Percentiles rank a stretch among this genome's conserved stretches.
phyloP scores from a whole-genome alignment of 345 rosid genomes.

The Abelmoschus esculentus region DNA sequence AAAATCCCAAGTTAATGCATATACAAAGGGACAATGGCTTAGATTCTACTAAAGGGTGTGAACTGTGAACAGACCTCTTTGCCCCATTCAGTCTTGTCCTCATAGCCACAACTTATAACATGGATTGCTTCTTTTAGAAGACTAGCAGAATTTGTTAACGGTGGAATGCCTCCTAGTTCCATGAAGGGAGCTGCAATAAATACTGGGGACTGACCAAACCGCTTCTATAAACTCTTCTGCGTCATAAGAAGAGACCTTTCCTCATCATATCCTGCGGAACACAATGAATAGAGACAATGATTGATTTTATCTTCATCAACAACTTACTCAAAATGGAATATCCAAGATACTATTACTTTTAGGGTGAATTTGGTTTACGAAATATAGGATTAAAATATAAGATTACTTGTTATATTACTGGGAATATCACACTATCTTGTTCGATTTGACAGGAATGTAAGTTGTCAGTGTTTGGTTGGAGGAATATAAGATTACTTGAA shows the following conservation, averaged over 20 bases:
- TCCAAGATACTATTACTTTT: not conserved
- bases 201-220: slow-evolving; percentile 53
- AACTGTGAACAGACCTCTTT: slow-evolving; percentile 60
- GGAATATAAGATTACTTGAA: no score
- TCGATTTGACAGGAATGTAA: no score
- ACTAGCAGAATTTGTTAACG: slow-evolving; percentile 89
- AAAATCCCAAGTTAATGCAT: not conserved
- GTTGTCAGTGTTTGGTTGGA: no score
- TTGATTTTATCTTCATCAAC: not conserved
- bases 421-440: no score
- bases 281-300: not conserved
- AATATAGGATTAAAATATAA: no score
- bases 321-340: slow-evolving; percentile 7
- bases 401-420: no score
- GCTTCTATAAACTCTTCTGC: slow-evolving; percentile 93
- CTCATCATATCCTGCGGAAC: slow-evolving; percentile 86
- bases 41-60: not conserved
- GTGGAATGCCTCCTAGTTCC: slow-evolving; percentile 99
- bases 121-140: slow-evolving; percentile 97
- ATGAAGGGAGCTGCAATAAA: slow-evolving; percentile 74
- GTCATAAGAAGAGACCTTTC: slow-evolving; percentile 98
- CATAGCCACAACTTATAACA: slow-evolving; percentile 98
- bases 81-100: slow-evolving; percentile 99
- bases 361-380: no score
- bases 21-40: not conserved